phyloP scores from a whole-genome alignment of 1,284 basidiomycete species.

The Ustilago xerochloae region DNA sequence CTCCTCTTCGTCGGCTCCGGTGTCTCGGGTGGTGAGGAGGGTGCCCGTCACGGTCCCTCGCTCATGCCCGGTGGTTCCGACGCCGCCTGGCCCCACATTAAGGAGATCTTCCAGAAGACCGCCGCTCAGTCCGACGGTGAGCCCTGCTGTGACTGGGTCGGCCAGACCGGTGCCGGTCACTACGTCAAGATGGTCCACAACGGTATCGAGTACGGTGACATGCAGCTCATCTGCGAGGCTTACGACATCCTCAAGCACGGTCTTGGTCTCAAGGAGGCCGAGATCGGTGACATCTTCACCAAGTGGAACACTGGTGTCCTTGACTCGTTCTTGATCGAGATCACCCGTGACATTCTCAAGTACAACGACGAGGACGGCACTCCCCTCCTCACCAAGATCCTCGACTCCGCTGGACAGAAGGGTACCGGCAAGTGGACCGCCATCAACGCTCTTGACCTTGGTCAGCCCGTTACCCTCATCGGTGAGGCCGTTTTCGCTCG shows the following conservation, averaged over 20 bases:
- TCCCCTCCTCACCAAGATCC: slow-evolving; percentile 91
- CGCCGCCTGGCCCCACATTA: slow-evolving; percentile 94
- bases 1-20: slow-evolving; percentile 97
- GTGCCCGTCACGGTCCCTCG: slow-evolving; percentile 95
- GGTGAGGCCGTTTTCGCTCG: slow-evolving; percentile 99
- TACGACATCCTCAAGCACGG: slow-evolving; percentile 92
- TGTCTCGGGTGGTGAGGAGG: slow-evolving; percentile 99
- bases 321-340: slow-evolving; percentile 99
- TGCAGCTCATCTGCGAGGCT: slow-evolving; percentile 96
- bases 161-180: slow-evolving; percentile 90
- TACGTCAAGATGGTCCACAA: slow-evolving; percentile 99
- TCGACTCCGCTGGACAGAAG: slow-evolving; percentile 89
- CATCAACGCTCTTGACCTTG: slow-evolving; percentile 95
- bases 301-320: slow-evolving; percentile 98
- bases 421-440: slow-evolving; percentile 99
- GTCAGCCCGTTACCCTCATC: slow-evolving; percentile 90
- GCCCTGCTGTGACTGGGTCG: slow-evolving; percentile 99
- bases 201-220: slow-evolving; percentile 92
- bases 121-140: slow-evolving; percentile 94
- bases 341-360: slow-evolving; percentile 70
- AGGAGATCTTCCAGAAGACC: slow-evolving; percentile 98
- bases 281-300: slow-evolving; percentile 69
- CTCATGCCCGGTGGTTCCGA: slow-evolving; percentile 98
- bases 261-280: slow-evolving; percentile 75
- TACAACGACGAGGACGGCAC: slow-evolving; percentile 91